Conservation (phyloP, 306 rosid species). For the Psophocarpus tetragonolobus region DNA sequence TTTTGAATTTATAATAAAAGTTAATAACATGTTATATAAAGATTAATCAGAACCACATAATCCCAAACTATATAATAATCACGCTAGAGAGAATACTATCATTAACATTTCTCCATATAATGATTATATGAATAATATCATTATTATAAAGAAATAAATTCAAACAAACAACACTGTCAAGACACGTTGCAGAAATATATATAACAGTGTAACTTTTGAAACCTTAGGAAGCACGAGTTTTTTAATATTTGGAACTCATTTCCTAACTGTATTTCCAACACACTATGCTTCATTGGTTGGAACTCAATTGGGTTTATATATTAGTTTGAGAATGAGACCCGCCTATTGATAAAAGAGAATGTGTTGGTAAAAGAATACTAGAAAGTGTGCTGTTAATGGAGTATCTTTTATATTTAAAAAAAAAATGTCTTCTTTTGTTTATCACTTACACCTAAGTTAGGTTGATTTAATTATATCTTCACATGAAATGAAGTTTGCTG, state of each 20-base stretch:
- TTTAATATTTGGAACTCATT: background rate
- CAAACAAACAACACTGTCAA: background rate
- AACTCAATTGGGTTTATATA: background rate
- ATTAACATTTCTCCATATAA: too few species aligned
- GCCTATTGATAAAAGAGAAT: too few species aligned
- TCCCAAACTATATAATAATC: too few species aligned
- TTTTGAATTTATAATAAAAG: too few species aligned
- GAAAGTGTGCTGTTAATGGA: background rate
- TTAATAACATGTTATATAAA: too few species aligned
- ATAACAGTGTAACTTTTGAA: background rate
- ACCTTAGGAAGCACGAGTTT: background rate
- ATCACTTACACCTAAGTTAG: background rate
- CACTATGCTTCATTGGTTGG: background rate
- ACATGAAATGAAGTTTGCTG: constrained; percentile 29
- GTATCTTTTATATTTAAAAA: background rate
- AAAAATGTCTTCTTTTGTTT: background rate
- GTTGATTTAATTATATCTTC: background rate
- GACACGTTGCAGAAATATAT: background rate
- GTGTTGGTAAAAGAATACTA: too few species aligned
- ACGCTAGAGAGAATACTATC: too few species aligned
- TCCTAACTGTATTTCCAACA: background rate
- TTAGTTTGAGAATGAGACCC: background rate
- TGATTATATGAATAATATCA: background rate
- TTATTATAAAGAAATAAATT: background rate
- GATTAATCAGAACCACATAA: too few species aligned